Evolutionary conservation across 371 early-diverging fungal genomes (phyloP), one percentile per base, ranked within the genome.

Genomic region (Saksenaea oblongispora): DNA sequence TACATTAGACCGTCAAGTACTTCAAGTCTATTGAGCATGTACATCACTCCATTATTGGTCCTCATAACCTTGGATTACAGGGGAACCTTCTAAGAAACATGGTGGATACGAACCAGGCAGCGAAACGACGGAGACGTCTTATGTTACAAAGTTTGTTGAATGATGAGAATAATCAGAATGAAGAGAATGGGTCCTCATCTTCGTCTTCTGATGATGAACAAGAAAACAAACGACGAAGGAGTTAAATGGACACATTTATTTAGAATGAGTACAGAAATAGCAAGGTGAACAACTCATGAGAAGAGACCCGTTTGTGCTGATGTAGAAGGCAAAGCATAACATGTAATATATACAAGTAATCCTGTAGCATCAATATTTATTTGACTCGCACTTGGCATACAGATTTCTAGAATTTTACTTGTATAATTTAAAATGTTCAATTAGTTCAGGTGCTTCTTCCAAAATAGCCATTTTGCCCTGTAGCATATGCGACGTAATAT

Each of bases 11-110:
- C 13, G 93, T 93, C 62, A 87, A 87, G 72, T 93, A 93, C 76
- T 93, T 93, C 76, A 91, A 90, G 76, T 87, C 87, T 59, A 93
- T 93, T 60, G 93, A 93, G 68, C 89, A 90, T 79, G 93, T 91
- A 10, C 91, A 92, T 56, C 82, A 88, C 64, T 84, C 88, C 62
- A 79, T 91, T 55, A 87, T 91, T 62, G 91, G 91, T 22, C 75
- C 82, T 27, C 89, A 91, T 60, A 88, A 89, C 70, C 82, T 91
- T 39, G 89, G 89, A 34, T 74, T 91, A 54, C 87, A 88, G 71
- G 90, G 89, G n/a, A 78, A 78, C 39, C 56, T 75, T 15, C 44
- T 79, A 58, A 61, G 80, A 14, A 76, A 76, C 15, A 80, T 80
- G 80, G 69, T 73, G 7, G 76, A 79, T 56, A 64, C 76, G 0